phyloP scores from a whole-genome alignment of 331 rosid genomes.

The Quercus phellos region DNA sequence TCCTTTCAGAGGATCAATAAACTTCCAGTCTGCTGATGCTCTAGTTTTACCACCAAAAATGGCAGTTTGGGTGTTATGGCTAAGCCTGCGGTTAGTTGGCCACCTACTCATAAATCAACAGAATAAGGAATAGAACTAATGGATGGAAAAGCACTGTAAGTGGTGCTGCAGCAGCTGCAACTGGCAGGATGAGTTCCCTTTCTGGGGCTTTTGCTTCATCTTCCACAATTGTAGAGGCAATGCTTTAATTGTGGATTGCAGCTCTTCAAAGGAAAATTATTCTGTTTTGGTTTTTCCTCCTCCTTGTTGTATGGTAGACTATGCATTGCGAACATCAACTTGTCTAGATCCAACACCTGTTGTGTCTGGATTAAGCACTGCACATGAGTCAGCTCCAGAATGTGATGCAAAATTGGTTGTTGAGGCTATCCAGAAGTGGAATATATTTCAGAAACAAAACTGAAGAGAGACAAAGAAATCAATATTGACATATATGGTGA shows the following conservation, averaged over 20 bases:
- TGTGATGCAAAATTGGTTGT: conserved; percentile 60
- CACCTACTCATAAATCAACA: conserved; percentile 44
- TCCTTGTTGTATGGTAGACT: conserved; percentile 74
- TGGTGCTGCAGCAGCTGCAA: conserved; percentile 92
- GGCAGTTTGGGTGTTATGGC: conserved; percentile 29
- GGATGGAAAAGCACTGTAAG: conserved; percentile 83
- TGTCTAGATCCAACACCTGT: conserved; percentile 35
- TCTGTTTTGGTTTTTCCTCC: conserved; percentile 67
- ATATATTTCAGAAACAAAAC: conserved; percentile 43
- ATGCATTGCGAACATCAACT: conserved; percentile 40
- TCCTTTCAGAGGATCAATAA: conserved; percentile 71
- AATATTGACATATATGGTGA: conserved; percentile 84
- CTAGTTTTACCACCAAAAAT: conserved; percentile 33
- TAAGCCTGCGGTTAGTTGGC: conserved; percentile 35
- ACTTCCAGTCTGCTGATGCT: conserved; percentile 48
- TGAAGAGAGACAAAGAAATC: conserved; percentile 57
- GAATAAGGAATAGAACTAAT: conserved; percentile 71
- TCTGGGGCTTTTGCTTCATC: conserved; percentile 80
- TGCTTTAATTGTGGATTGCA: conserved; percentile 35
- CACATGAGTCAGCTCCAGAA: conserved; percentile 46
- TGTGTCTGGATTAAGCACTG: conserved; percentile 41
- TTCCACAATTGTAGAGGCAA: conserved; percentile 52
- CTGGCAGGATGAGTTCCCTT: conserved; percentile 54
- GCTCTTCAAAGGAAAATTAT: conserved; percentile 31
- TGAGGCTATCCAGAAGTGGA: conserved; percentile 82